Percentiles rank a stretch among this genome's conserved stretches.
These are phyloP conservation scores for Fraxinus cuspidata DNA, from an alignment of 257 asterid species.

Conservation along the genomic window DNA sequence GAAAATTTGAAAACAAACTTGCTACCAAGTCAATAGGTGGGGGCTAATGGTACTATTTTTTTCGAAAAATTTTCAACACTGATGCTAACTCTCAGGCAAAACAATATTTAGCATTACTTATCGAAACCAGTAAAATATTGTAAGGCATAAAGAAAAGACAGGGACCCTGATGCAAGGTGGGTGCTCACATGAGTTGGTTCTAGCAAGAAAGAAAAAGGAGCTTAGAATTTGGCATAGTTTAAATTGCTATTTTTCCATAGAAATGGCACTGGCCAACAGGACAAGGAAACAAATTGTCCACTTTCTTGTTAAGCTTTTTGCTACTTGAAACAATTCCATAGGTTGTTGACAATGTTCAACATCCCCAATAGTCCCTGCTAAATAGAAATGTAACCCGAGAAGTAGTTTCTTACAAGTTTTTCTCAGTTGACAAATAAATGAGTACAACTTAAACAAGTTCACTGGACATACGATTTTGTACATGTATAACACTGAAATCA, in stretches of 20 bases:
- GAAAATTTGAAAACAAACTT: neutral
- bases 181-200: neutral
- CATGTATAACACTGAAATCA: slow-evolving; percentile 14
- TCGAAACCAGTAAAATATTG: neutral
- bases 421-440: neutral
- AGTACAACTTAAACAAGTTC: slow-evolving; percentile 10
- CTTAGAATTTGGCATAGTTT: neutral
- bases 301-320: neutral
- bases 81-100: neutral
- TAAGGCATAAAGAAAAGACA: neutral
- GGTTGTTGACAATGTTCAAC: neutral
- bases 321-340: neutral
- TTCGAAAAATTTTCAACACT: neutral
- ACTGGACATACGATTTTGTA: slow-evolving; percentile 1
- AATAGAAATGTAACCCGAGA: neutral
- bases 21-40: neutral
- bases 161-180: neutral
- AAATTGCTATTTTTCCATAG: neutral
- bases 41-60: neutral
- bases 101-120: neutral
- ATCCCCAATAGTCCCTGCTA: neutral
- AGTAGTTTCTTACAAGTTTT: slow-evolving; percentile 5
- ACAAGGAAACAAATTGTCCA: neutral
- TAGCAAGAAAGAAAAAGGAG: neutral
- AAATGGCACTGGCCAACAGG: neutral